Base-by-base conservation (phyloP, 768 basidiomycete genomes). In the Hericium coralloides region DNA sequence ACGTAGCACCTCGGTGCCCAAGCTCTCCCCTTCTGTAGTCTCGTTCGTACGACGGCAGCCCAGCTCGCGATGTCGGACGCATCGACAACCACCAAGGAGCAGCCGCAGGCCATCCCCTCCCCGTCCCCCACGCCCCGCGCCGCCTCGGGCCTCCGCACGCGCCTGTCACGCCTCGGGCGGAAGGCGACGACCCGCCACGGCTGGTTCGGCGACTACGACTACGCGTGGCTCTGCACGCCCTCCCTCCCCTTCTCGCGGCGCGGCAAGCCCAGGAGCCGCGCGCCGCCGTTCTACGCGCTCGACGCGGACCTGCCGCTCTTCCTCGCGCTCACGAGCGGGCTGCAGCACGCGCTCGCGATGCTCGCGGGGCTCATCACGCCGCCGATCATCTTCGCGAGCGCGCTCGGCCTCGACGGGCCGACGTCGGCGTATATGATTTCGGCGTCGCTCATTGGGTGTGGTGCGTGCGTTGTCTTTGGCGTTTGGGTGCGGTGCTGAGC, bases 181-280 rank as follows among this genome's bases (percentile, higher is more conserved):
- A 79, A 78, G 65, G 31, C 79, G 49, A 76, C 77, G 5, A 78
- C 79, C 2, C 72, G 69, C 59, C 72, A 84, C 47, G 89, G 89
- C 8, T 92, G 90, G 90, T 57, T 92, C n/a, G 90, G 90, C 0
- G 85, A 86, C 66, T 92, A 91, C 65, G 81, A 92, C 71, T 92
- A 88, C 64, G 77, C 72, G 8, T 74, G 80, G 79, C 76, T 90
- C 55, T 91, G 89, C 66, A 78, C 74, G 18, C 89, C 90, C 2
- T 69, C 73, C 0, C 72, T 89, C 0, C 90, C 90, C 0, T 67
- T 75, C 25, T 22, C 52, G 17, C 67, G 68, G 17, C 67, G 66
- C 22, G 56, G 60, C 6, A 69, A 72, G 52, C 60, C 48, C 17
- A 58, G 56, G 15, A 64, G 68, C 9, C 67, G 71, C 17, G 61